Base-by-base conservation (phyloP, 768 basidiomycete genomes). In the Amanita muscaria region DNA sequence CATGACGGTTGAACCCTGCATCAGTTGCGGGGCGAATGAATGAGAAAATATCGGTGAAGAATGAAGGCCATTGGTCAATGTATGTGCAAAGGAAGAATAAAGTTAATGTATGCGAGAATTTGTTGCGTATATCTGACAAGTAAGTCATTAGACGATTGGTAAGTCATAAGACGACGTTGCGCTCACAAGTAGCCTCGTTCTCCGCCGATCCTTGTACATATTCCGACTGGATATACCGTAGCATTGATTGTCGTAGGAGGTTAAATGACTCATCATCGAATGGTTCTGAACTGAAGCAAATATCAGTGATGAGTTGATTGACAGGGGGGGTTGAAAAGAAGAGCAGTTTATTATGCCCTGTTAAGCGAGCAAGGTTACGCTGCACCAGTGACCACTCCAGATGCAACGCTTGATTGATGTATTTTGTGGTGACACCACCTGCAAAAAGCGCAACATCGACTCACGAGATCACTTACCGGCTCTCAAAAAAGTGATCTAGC, bases 1-100 rank as follows among this genome's bases (percentile, higher is more conserved):
- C 76, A 56, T 93, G 87, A 34, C 77, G 77, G 60, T 93, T 94
- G 65, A 84, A 80, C 19, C 76, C 69, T 31, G 76, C n/a, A n/a
- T n/a, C n/a, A 66, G 51, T 72, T 66, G 11, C 76, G 69, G 31
- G 70, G 67, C 8, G 79, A 73, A 89, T 79, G 55, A 90, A 77
- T 32, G 77, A 65, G 62, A 88, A 81, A 36, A 88, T 65, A 61
- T 87, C 79, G 53, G 73, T 62, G 70, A 96, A 84, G 73, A 97
- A 88, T 23, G 80, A 64, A 47, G 90, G 83, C 82, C 88, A 88
- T 64, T 85, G 85, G 44, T 82, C 75, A 51, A 80, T 75, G 63
- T 94, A 96, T 10, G 85, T 81, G 69, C 80, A 81, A 41, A 93
- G 74, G 66, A 93, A 93, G 66, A 93, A 80, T 39, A 89, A 75